Percentiles rank a stretch among this genome's conserved stretches.
These are phyloP conservation scores for Pseudogymnoascus pannorum DNA, from an alignment of 2,329 filamentous ascomycete species.

Conservation along the genomic window DNA sequence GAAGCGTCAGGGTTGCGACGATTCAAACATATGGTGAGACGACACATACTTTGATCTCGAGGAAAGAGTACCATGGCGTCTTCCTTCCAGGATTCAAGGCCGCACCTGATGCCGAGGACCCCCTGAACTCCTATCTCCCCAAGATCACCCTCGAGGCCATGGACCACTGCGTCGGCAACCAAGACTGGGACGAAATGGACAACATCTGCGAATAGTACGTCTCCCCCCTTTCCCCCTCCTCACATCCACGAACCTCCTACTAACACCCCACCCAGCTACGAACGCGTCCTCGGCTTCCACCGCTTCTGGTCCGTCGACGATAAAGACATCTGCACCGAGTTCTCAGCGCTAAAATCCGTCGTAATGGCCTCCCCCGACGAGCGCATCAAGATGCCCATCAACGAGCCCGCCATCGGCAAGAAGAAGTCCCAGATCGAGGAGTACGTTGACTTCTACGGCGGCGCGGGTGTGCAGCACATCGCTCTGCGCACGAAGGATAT, in stretches of 20 bases:
- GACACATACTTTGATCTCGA: constrained; percentile 82
- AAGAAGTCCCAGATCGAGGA: constrained; percentile 94
- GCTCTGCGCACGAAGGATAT: constrained; percentile 79
- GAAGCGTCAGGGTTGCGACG: constrained; percentile 61
- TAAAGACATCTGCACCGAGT: constrained; percentile 86
- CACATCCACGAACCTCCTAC: background rate
- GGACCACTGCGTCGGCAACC: constrained; percentile 96
- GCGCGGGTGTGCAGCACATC: constrained; percentile 88
- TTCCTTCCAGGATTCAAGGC: constrained; percentile 80
- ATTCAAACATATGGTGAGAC: constrained; percentile 94
- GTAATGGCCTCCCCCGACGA: constrained; percentile 86
- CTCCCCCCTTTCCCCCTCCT: constrained; percentile 25
- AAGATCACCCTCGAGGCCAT: constrained; percentile 63
- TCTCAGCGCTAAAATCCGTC: constrained; percentile 77
- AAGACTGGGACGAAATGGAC: constrained; percentile 86
- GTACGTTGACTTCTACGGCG: constrained; percentile 83
- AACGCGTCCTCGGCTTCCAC: constrained; percentile 84
- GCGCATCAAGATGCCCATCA: constrained; percentile 95
- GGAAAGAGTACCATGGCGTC: constrained; percentile 58
- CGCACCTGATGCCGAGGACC: constrained; percentile 33
- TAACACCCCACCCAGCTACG: constrained; percentile 46
- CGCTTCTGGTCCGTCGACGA: constrained; percentile 97
- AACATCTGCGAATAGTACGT: constrained; percentile 46
- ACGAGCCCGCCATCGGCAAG: constrained; percentile 85
- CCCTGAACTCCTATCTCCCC: constrained; percentile 43